These are phyloP conservation scores for Fistulina hepatica DNA, from an alignment of 1,284 basidiomycete genomes.

Conservation along the genomic window DNA sequence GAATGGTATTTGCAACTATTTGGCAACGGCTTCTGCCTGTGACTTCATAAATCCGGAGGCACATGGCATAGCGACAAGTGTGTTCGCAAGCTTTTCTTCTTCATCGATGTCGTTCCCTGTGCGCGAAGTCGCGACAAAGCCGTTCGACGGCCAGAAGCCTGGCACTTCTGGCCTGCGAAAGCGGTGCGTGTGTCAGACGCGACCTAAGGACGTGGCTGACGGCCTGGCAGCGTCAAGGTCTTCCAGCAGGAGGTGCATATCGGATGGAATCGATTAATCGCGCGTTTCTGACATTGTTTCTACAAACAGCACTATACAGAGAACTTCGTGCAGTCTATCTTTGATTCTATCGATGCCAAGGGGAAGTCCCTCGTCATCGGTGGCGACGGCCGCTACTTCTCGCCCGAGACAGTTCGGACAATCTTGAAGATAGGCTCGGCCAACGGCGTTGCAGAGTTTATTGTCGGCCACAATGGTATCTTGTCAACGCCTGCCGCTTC, in stretches of 20 bases:
- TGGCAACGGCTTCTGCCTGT: too few species aligned
- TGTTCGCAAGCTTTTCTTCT: conserved; percentile 5
- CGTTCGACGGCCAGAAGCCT: conserved; percentile 86
- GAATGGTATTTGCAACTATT: too few species aligned
- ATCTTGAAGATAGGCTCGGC: conserved; percentile 89
- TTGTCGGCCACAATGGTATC: conserved; percentile 84
- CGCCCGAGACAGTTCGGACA: conserved; percentile 80
- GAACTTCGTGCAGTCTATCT: conserved; percentile 95
- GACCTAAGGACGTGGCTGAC: too few species aligned
- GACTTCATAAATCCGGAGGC: too few species aligned
- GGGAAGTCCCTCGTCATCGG: conserved; percentile 90
- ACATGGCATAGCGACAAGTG: too few species aligned
- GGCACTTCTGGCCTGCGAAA: conserved; percentile 93
- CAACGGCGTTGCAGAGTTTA: conserved; percentile 82
- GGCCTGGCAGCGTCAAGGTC: conserved; percentile 77
- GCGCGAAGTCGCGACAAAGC: conserved; percentile 60
- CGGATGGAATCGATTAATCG: conserved; percentile 15
- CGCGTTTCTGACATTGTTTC: conserved; percentile 9
- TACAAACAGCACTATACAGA: conserved; percentile 84
- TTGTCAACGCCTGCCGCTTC: conserved; percentile 96
- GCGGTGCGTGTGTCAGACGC: conserved; percentile 37
- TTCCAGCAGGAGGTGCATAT: conserved; percentile 72
- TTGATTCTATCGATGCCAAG: conserved; percentile 78
- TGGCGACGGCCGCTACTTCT: conserved; percentile 94
- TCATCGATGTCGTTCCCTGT: conserved; percentile 33